Evolutionary conservation across 2,329 filamentous ascomycete species (phyloP), one percentile per base, ranked within the genome.

Genomic region (Alternaria burnsii): DNA sequence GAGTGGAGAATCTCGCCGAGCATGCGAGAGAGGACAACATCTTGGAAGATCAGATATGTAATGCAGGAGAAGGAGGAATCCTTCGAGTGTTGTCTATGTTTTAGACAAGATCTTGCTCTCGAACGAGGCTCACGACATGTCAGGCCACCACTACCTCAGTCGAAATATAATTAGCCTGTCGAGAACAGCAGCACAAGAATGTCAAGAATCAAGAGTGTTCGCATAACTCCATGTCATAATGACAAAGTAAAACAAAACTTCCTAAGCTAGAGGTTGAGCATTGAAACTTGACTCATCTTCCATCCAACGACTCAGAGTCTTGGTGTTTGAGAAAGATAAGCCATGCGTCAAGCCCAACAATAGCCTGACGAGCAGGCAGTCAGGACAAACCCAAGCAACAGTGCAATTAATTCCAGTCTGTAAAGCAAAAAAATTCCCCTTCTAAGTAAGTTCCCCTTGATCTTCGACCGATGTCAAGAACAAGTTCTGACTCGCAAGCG

Each of bases 1-100:
- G 58, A 47, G 30, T 48, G 38, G 11, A 64, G 42, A 34, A 30
- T 47, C 12, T 42, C 18, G 14, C n/a, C 9, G 32, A n/a, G 32
- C 14, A 36, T 36, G 22, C 14, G 32, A 26, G 1, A 9, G 3
- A 38, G 18, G 20, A 5, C 32, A 7, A n/a, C 20, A 20, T 36
- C 14, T 7, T 24, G 4, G 7, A 3, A 4, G 14, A 0, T 22
- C 16, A 14, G 10, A 42, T 12, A 42, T 12, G 20, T 24, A 12
- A 42, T 24, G 40, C 20, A 42, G 20, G 7, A 42, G 20, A 16
- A 9, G n/a, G 20, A 24, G 12, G 7, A 11, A 18, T 10, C 12
- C 5, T 11, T 11, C 5, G 9, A 42, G 11, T 16, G 20, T 20
- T 24, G 8, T 8, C 6, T 14, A 42, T 24, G 11, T 20, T 16